phyloP scores from a whole-genome alignment of 345 rosid genomes.

The Arabidopsis arenosa region DNA sequence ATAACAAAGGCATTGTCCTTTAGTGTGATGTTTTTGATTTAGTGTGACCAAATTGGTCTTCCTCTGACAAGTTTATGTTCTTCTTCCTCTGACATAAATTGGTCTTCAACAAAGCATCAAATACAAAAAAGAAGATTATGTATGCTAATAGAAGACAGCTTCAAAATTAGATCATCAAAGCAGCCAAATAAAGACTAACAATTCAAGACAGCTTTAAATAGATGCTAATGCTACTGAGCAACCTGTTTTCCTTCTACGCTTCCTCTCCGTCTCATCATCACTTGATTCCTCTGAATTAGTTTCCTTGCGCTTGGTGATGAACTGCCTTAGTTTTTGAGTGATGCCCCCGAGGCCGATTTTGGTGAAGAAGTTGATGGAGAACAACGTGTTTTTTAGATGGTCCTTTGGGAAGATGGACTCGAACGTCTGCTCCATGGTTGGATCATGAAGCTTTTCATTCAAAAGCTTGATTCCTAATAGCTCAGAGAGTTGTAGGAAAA shows the following conservation, averaged over 20 bases:
- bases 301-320: conserved; percentile 40
- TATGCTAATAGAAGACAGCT: neutral
- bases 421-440: conserved; percentile 57
- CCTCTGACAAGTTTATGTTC: too few species aligned
- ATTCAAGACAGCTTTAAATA: neutral
- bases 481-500: conserved; percentile 71
- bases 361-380: conserved; percentile 78
- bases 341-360: conserved; percentile 77
- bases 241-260: conserved; percentile 34
- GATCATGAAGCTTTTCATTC: conserved; percentile 66
- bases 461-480: conserved; percentile 62
- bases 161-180: neutral
- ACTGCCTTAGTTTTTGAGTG: conserved; percentile 57
- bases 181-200: neutral
- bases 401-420: conserved; percentile 77
- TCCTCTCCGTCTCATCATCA: conserved; percentile 34
- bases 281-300: conserved; percentile 14
- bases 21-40: neutral
- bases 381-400: conserved; percentile 62
- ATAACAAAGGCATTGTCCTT: neutral
- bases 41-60: neutral
- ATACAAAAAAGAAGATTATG: neutral
- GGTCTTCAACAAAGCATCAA: neutral
- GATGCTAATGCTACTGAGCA: neutral
- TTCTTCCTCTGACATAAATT: neutral